Evolutionary conservation across 2,329 filamentous ascomycete species (phyloP).

Genomic region (Hypomyces perniciosus): DNA sequence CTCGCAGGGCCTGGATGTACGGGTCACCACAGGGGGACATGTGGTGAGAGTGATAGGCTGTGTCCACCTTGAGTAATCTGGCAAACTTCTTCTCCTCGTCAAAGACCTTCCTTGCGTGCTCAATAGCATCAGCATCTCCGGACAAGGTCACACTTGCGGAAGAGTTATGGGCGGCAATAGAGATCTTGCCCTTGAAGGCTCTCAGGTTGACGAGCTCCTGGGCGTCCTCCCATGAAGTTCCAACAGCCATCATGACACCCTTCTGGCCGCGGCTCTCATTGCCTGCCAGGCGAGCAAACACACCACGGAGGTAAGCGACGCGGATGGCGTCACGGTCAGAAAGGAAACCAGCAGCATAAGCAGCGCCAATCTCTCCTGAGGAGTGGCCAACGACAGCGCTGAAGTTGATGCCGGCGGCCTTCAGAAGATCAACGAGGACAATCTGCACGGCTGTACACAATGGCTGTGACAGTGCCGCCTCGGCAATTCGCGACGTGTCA

Average conservation of each 20-base stretch:
- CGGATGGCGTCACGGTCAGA: neutral
- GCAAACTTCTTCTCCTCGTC: conserved; percentile 38
- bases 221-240: neutral
- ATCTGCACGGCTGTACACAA: conserved; percentile 1
- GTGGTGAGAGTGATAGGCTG: conserved; percentile 46
- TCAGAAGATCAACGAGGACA: neutral
- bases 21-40: conserved; percentile 34
- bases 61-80: conserved; percentile 37
- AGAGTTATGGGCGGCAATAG: conserved; percentile 41
- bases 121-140: conserved; percentile 37
- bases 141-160: conserved; percentile 43
- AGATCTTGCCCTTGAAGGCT: conserved; percentile 1
- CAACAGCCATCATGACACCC: conserved; percentile 2
- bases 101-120: conserved; percentile 28
- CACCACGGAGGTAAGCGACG: neutral
- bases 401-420: neutral
- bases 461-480: neutral
- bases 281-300: neutral
- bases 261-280: neutral
- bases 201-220: neutral
- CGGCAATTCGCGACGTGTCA: neutral
- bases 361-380: neutral
- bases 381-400: neutral
- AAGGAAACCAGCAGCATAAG: conserved; percentile 21
- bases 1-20: neutral